A percentile compares a stretch with the other conserved stretches of the same genome.
Conservation (phyloP, 202 grass and related monocot genomes). For the Alloteropsis angusta region DNA sequence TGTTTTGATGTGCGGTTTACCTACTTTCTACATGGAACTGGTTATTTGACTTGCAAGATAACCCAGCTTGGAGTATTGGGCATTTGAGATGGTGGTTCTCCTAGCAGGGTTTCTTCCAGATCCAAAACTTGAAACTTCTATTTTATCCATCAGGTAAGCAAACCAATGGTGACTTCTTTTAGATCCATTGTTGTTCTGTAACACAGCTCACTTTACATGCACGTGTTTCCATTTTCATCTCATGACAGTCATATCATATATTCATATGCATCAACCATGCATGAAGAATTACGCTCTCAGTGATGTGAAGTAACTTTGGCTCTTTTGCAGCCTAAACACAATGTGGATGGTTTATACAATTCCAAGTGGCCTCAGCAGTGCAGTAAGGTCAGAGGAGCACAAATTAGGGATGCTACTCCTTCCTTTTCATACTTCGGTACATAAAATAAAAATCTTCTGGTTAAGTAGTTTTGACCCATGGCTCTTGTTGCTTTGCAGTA, state of each 20-base stretch:
- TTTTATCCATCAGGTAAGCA: slow-evolving; percentile 84
- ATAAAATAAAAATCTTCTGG: slow-evolving; percentile 5
- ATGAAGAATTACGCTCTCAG: not conserved
- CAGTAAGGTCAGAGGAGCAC: slow-evolving; percentile 46
- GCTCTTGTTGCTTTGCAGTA: slow-evolving; percentile 38
- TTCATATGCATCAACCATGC: not conserved
- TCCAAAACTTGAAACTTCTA: slow-evolving; percentile 91
- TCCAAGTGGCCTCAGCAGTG: slow-evolving; percentile 87
- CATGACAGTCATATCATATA: not conserved
- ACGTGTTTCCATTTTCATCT: slow-evolving; percentile 10
- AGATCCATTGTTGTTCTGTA: not conserved
- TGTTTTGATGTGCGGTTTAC: not conserved
- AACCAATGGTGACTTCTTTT: not conserved
- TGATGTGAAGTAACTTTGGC: not conserved
- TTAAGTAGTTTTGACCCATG: not conserved
- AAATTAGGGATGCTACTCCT: not conserved
- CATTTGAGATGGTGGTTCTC: slow-evolving; percentile 98
- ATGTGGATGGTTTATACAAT: slow-evolving; percentile 99
- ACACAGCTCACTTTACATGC: not conserved
- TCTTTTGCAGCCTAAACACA: slow-evolving; percentile 73
- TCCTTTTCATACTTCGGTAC: not conserved
- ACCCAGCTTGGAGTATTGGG: slow-evolving; percentile 89
- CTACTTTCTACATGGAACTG: slow-evolving; percentile 14
- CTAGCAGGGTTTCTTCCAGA: slow-evolving; percentile 84
- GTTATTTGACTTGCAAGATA: slow-evolving; percentile 25